Evolutionary conservation across 805 yeast genomes (phyloP).

Genomic region (Jamesozyma hellenica): DNA sequence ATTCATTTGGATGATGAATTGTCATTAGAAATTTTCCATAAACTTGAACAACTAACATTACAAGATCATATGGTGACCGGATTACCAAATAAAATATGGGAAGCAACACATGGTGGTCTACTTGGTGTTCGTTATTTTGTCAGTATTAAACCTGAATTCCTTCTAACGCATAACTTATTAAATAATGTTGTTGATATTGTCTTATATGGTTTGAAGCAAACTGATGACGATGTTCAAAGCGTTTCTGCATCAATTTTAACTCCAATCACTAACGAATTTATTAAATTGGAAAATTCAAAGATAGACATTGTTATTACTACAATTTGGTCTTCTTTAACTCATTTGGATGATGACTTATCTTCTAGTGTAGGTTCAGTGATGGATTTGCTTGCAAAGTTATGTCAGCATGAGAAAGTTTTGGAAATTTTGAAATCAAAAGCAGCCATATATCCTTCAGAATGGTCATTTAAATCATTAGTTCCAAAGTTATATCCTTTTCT

Average conservation of each 20-base stretch:
- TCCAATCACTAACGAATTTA: slow-evolving; percentile 84
- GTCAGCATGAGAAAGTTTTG: slow-evolving; percentile 70
- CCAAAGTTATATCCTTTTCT: slow-evolving; percentile 88
- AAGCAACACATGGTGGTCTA: slow-evolving; percentile 97
- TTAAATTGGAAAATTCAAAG: slow-evolving; percentile 43
- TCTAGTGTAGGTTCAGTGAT: slow-evolving; percentile 93
- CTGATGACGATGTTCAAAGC: slow-evolving; percentile 93
- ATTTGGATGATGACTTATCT: slow-evolving; percentile 81
- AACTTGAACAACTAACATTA: slow-evolving; percentile 57
- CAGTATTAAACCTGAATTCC: slow-evolving; percentile 73
- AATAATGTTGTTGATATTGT: slow-evolving; percentile 76
- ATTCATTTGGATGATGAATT: slow-evolving; percentile 52
- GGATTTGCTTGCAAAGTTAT: slow-evolving; percentile 83
- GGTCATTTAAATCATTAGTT: slow-evolving; percentile 64
- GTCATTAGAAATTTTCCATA: slow-evolving; percentile 52
- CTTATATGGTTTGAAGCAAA: slow-evolving; percentile 66
- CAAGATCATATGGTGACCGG: slow-evolving; percentile 42
- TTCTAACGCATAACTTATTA: slow-evolving; percentile 46
- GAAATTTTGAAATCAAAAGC: slow-evolving; percentile 61
- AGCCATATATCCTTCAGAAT: slow-evolving; percentile 33
- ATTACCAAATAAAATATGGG: slow-evolving; percentile 59
- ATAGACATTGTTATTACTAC: slow-evolving; percentile 47
- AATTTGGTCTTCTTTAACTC: slow-evolving; percentile 84
- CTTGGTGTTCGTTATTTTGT: slow-evolving; percentile 87
- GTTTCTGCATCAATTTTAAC: slow-evolving; percentile 89